Evolutionary conservation across 495 filamentous ascomycete species (phyloP).

Genomic region (Xylaria grammica): DNA sequence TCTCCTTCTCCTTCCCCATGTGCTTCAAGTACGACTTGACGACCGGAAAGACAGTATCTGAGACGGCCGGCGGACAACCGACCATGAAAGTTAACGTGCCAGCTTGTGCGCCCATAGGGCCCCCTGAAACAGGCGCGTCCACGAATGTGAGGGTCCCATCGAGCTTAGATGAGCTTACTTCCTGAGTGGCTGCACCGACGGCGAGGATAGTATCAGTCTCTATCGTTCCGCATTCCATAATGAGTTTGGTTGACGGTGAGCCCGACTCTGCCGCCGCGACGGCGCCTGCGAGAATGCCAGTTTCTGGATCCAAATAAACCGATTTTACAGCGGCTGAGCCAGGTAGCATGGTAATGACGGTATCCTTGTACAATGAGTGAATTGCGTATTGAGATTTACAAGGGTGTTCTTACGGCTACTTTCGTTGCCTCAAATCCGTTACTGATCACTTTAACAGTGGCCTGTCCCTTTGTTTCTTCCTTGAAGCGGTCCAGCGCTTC

Average conservation of each 20-base stretch:
- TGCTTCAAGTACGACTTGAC: conserved; percentile 27
- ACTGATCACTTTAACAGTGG: conserved; percentile 25
- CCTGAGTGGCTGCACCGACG: conserved; percentile 34
- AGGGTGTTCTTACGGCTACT: conserved; percentile 38
- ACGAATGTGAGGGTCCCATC: conserved; percentile 32
- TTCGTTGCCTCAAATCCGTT: conserved; percentile 50
- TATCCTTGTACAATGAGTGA: conserved; percentile 30
- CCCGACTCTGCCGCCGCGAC: conserved; percentile 15
- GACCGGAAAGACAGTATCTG: conserved; percentile 23
- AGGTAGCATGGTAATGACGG: conserved; percentile 50
- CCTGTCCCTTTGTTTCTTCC: conserved; percentile 34
- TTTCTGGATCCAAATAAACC: conserved; percentile 46
- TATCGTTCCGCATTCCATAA: conserved; percentile 55
- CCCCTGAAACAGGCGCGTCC: conserved; percentile 41
- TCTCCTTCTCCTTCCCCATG: conserved; percentile 37
- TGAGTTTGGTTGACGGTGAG: conserved; percentile 29
- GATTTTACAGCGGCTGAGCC: conserved; percentile 41
- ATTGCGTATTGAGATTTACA: neutral
- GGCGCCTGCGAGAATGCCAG: conserved; percentile 41
- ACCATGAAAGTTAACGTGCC: conserved; percentile 56
- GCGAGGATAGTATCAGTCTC: conserved; percentile 42
- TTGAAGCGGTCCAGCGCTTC: conserved; percentile 44
- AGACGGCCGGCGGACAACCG: conserved; percentile 23
- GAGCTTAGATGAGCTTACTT: conserved; percentile 24
- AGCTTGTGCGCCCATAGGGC: conserved; percentile 51